These are phyloP conservation scores for Picochlorum sp. DNA, from an alignment of 139 green algal species.

Conservation along the genomic window DNA sequence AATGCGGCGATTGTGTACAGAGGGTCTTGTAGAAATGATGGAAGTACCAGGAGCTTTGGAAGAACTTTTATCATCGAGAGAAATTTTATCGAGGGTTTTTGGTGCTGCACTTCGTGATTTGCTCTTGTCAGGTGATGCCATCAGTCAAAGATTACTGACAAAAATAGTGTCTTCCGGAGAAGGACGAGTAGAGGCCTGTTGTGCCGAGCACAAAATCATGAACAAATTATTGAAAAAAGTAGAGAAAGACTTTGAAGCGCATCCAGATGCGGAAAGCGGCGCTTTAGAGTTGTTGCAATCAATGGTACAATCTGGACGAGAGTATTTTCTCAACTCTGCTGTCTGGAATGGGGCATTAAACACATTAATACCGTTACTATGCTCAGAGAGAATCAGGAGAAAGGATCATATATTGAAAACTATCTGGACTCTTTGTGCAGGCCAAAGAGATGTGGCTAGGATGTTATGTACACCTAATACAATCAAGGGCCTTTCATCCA, in stretches of 20 bases:
- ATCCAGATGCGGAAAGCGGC: no score
- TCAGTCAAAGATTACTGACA: not conserved
- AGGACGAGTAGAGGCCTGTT: not conserved
- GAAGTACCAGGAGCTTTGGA: not conserved
- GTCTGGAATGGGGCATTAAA: not conserved
- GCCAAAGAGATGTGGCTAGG: not conserved
- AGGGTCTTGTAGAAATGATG: not conserved
- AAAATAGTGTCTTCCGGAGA: not conserved
- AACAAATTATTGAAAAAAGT: no score
- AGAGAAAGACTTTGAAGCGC: not conserved
- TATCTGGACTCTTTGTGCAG: not conserved
- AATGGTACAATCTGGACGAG: not conserved
- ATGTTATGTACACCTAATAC: constrained; percentile 2
- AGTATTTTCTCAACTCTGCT: constrained; percentile 1
- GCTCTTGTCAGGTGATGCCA: not conserved
- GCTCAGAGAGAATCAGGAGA: not conserved
- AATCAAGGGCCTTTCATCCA: constrained; percentile 14
- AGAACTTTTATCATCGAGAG: not conserved
- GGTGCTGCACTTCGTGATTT: not conserved
- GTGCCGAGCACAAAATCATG: no score
- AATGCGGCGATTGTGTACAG: not conserved
- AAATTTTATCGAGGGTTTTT: no score
- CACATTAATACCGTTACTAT: not conserved
- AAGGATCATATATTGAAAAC: no score
- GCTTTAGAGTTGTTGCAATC: not conserved